phyloP scores from a whole-genome alignment of 2,329 filamentous ascomycete species.

The Cercospora beticola region DNA sequence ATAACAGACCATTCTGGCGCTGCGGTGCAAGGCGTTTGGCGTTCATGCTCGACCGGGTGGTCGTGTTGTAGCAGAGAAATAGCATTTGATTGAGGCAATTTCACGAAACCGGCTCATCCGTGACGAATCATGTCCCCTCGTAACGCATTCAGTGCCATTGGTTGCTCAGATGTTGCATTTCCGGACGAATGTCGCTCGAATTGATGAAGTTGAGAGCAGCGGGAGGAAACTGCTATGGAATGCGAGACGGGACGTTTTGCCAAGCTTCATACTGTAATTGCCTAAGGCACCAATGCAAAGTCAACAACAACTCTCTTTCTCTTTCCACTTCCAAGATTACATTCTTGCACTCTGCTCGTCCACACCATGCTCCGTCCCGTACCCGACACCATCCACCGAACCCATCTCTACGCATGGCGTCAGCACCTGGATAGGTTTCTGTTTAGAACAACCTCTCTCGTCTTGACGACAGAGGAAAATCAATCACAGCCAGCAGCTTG shows the following conservation, averaged over 20 bases:
- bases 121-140: neutral
- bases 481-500: neutral
- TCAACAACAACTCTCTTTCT: neutral
- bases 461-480: neutral
- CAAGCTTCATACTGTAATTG: neutral
- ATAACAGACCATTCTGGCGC: neutral
- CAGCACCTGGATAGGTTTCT: neutral
- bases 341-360: neutral
- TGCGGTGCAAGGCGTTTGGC: neutral
- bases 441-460: neutral
- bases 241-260: neutral
- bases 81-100: neutral
- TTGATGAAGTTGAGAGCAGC: neutral
- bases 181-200: neutral
- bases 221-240: neutral
- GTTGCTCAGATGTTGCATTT: neutral
- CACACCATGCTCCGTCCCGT: neutral
- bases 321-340: neutral
- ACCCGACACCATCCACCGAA: neutral
- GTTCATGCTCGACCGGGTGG: neutral
- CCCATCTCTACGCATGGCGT: neutral
- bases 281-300: neutral
- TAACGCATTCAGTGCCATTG: too few species aligned
- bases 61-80: neutral
- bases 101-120: neutral